Evolutionary conservation across 495 filamentous ascomycete species (phyloP).

Genomic region (Neurospora sp.): DNA sequence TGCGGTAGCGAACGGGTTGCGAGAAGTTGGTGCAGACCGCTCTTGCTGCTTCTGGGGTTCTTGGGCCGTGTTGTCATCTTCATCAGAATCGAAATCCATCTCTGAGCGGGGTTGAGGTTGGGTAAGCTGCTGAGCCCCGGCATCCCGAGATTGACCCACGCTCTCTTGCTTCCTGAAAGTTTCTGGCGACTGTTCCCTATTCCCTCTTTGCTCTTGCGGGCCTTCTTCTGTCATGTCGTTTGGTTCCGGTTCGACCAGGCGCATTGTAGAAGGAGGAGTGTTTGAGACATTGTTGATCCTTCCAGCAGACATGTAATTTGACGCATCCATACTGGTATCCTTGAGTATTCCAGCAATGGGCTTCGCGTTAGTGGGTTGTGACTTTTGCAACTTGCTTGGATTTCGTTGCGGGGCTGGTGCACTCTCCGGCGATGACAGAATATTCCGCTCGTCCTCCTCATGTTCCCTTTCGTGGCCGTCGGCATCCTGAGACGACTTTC

Average conservation of each 20-base stretch:
- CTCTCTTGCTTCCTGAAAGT: constrained; percentile 9
- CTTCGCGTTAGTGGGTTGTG: constrained; percentile 42
- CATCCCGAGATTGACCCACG: constrained; percentile 22
- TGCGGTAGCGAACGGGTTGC: constrained; percentile 14
- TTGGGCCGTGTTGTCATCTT: constrained; percentile 15
- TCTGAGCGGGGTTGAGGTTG: constrained; percentile 39
- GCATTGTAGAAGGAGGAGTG: constrained; percentile 44
- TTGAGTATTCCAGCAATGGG: constrained; percentile 12
- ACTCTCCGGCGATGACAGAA: constrained; percentile 25
- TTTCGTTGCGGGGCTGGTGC: constrained; percentile 40
- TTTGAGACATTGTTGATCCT: constrained; percentile 33
- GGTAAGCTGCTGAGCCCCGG: constrained; percentile 40
- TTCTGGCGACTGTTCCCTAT: constrained; percentile 10
- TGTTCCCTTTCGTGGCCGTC: constrained; percentile 32
- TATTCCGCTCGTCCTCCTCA: constrained; percentile 30
- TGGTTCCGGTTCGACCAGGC: constrained; percentile 48
- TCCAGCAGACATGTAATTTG: constrained; percentile 25
- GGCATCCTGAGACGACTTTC: constrained; percentile 48
- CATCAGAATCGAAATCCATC: constrained; percentile 42
- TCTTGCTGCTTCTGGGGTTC: constrained; percentile 3
- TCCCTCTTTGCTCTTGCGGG: constrained; percentile 22
- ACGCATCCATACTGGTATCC: constrained; percentile 19
- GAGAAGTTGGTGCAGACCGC: constrained; percentile 15
- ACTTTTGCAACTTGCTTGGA: constrained; percentile 68
- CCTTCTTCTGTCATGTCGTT: constrained; percentile 28